Evolutionary conservation across 106 monocot genomes (phyloP).

Genomic region (Allium sativum): DNA sequence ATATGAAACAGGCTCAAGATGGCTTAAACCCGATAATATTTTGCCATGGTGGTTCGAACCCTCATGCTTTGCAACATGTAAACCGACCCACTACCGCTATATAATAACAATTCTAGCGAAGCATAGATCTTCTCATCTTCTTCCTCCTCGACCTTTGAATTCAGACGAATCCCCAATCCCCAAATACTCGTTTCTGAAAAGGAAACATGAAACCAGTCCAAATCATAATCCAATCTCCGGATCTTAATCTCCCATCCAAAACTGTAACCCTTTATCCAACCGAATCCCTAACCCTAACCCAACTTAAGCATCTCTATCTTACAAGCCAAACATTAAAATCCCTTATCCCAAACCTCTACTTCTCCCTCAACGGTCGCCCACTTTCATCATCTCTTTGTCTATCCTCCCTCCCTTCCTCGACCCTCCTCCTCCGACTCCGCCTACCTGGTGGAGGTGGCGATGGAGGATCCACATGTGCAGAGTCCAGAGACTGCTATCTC

Average conservation of each 20-base stretch:
- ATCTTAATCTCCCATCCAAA: constrained; percentile 38
- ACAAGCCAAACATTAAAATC: constrained; percentile 16
- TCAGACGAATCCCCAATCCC: not conserved
- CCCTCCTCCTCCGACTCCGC: constrained; percentile 47
- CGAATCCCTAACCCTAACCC: constrained; percentile 20
- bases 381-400: constrained; percentile 39
- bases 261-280: constrained; percentile 22
- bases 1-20: too few species aligned
- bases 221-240: constrained; percentile 36
- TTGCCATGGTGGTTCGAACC: too few species aligned
- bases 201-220: constrained; percentile 8
- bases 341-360: constrained; percentile 44
- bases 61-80: too few species aligned
- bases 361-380: constrained; percentile 46
- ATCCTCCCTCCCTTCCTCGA: constrained; percentile 20
- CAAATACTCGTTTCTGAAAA: not conserved
- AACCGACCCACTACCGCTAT: too few species aligned
- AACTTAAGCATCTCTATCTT: constrained; percentile 26
- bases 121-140: too few species aligned
- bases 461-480: constrained; percentile 88
- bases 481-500: constrained; percentile 98
- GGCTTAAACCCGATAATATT: too few species aligned
- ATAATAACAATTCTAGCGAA: too few species aligned
- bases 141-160: too few species aligned
- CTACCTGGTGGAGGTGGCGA: constrained; percentile 84